Conservation (phyloP, 2,329 filamentous ascomycete species). For the Xylariaceae sp. region DNA sequence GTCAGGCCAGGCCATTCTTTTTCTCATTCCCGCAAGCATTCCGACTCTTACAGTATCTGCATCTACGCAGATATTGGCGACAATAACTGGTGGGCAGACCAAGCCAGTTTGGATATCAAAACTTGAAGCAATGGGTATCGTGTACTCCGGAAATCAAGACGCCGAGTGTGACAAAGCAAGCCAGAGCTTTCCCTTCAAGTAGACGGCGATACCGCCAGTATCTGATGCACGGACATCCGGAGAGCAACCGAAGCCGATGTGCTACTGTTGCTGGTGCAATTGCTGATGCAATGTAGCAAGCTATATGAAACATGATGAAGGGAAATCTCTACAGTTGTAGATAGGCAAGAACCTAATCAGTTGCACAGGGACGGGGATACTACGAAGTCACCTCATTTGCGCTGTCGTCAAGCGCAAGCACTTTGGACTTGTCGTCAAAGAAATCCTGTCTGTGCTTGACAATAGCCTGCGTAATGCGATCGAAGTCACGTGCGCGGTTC, state of each 20-base stretch:
- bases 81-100: conserved; percentile 10
- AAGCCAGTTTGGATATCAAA: conserved; percentile 12
- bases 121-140: conserved; percentile 20
- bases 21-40: conserved; percentile 4
- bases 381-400: conserved; percentile 31
- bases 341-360: no score
- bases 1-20: neutral
- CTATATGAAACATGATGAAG: conserved; percentile 9
- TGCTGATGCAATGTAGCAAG: conserved; percentile 10
- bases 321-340: conserved; percentile 23
- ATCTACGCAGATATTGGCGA: conserved; percentile 1
- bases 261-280: conserved; percentile 11
- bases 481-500: conserved; percentile 62
- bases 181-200: conserved; percentile 1
- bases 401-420: conserved; percentile 56
- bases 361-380: conserved; percentile 15
- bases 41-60: conserved; percentile 12
- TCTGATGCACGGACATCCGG: conserved; percentile 1
- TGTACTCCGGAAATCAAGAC: conserved; percentile 18
- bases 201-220: conserved; percentile 6
- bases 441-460: conserved; percentile 65
- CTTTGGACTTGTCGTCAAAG: conserved; percentile 60
- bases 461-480: conserved; percentile 64
- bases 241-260: conserved; percentile 12
- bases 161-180: conserved; percentile 15